phyloP scores from a whole-genome alignment of 23 red algal genomes.

The Cyanidioschyzon merolae region DNA sequence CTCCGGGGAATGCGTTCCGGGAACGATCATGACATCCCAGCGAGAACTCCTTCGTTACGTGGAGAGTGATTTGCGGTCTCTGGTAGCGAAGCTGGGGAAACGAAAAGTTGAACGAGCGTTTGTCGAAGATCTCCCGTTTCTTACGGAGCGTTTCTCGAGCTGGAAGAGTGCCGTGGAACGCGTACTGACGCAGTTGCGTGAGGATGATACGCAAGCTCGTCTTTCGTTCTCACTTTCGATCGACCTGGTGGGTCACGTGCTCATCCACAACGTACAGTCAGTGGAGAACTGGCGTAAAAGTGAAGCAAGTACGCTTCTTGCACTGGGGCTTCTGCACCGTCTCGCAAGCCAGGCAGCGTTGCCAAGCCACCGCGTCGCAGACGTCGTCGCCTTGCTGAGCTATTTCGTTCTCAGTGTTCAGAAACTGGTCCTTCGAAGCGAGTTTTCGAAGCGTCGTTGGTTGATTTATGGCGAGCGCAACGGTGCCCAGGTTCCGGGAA shows the following conservation, averaged over 20 bases:
- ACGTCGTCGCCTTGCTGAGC: not conserved
- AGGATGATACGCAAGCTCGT: not conserved
- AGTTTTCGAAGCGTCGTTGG: too few species aligned
- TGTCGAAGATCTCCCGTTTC: not conserved
- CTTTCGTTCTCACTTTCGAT: not conserved
- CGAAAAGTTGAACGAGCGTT: not conserved
- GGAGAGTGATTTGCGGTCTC: not conserved
- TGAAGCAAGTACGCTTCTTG: not conserved
- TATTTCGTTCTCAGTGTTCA: not conserved
- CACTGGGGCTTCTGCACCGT: not conserved
- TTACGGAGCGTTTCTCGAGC: not conserved
- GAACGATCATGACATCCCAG: not conserved
- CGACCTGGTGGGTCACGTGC: not conserved
- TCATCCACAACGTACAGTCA: not conserved
- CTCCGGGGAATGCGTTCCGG: too few species aligned
- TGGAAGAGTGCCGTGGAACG: not conserved
- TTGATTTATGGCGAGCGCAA: not conserved
- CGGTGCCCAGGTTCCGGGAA: not conserved
- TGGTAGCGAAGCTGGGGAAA: not conserved
- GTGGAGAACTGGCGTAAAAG: not conserved
- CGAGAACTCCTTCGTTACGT: not conserved
- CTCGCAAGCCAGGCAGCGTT: not conserved
- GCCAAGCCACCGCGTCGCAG: not conserved
- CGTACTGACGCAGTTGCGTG: not conserved
- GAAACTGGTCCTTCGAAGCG: not conserved